Evolutionary conservation across 306 rosid species (phyloP), one percentile per base, ranked within the genome.

Genomic region (Rubus parviflorus): DNA sequence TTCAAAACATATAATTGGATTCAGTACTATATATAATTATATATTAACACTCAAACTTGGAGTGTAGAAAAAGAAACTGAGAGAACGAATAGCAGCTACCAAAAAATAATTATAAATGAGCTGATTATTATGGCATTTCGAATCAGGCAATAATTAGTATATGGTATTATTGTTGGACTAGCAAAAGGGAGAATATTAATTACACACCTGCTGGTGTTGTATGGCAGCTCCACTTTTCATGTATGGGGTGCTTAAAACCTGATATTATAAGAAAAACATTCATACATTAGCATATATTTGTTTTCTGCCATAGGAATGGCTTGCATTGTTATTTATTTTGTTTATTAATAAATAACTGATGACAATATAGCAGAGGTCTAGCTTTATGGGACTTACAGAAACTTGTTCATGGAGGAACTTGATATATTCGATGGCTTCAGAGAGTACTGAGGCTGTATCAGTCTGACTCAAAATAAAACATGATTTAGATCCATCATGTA

Each of bases 361-460:
- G 37, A 68, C 69, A 68, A 66, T 66, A 66, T 66, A 77, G 52
- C 48, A 43, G 62, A 38, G 20, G 19, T 53, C 47, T 63, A 53
- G 47, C 40, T 35, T 43, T 80, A 75, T 73, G 83, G 88, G 81
- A 88, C 97, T 92, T 87, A 96, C 99, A 78, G 82, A 80, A 56
- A 96, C 93, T 85, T 96, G 98, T 60, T 92, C 97, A 75, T 96
- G 99, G 85, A 92, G 98, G 78, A 92, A 92, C 83, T 92, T 96
- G 91, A 96, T 92, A 82, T 92, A 96, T 78, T 88, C 98, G 77
- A 92, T 89, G 75, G 99, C 99, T 88, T 96, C 99, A 82, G 99
- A 96, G 70, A 96, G 97, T 88, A 96, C 99, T 45, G 99, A 96
- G 80, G 99, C 99, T 58, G 99, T 96, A 91, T 96, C 99, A 74